These are phyloP conservation scores for Colletotrichum tamarilloi DNA, from an alignment of 2,329 filamentous ascomycete species.

Conservation along the genomic window DNA sequence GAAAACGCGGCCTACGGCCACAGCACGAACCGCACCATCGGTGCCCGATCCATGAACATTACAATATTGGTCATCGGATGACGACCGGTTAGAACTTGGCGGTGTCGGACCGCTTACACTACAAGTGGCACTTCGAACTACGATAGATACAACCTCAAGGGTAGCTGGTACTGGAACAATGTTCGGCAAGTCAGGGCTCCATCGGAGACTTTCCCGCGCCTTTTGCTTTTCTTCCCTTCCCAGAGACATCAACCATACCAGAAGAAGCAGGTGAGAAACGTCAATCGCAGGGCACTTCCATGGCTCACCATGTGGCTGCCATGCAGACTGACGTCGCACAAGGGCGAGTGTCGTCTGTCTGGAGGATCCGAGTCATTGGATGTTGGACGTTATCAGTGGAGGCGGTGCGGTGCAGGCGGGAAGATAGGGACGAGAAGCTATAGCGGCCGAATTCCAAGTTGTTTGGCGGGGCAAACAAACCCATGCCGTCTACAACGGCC, in stretches of 20 bases:
- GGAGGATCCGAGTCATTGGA: slow-evolving; percentile 27
- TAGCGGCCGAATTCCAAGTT: not conserved
- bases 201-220: slow-evolving; percentile 18
- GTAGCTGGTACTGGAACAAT: not conserved
- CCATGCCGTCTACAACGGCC: slow-evolving; percentile 8
- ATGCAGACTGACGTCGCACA: slow-evolving; percentile 27
- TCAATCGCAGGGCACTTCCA: not conserved
- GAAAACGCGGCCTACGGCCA: not conserved
- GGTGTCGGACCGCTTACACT: slow-evolving; percentile 13
- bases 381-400: slow-evolving; percentile 30
- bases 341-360: not conserved
- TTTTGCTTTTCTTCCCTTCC: not conserved
- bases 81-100: not conserved
- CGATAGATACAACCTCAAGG: slow-evolving; percentile 12
- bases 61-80: slow-evolving; percentile 28
- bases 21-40: not conserved
- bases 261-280: slow-evolving; percentile 26
- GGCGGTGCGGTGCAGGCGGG: slow-evolving; percentile 6
- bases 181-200: not conserved
- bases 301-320: slow-evolving; percentile 17
- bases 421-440: slow-evolving; percentile 16
- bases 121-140: not conserved
- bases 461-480: slow-evolving; percentile 21
- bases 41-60: slow-evolving; percentile 12
- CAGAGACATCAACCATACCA: not conserved